Evolutionary conservation across 106 monocot genomes (phyloP).

Genomic region (Dactylorhiza incarnata): DNA sequence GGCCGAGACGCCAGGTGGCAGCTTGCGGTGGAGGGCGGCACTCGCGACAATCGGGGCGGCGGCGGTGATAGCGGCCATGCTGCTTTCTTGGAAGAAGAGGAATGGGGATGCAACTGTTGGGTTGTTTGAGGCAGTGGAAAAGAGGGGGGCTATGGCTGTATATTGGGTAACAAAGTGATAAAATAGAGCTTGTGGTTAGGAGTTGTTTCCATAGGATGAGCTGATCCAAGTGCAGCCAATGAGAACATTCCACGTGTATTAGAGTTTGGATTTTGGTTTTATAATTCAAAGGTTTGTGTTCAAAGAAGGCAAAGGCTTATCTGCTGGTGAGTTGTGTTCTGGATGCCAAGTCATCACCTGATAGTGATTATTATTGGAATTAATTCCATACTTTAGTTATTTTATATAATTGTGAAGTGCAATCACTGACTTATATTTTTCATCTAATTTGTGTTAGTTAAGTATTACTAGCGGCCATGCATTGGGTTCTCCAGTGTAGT

Average conservation of each 20-base stretch:
- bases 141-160: not conserved
- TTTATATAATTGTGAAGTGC: too few relatives aligned
- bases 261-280: too few relatives aligned
- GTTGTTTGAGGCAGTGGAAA: not conserved
- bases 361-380: too few relatives aligned
- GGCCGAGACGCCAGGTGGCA: not conserved
- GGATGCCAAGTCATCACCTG: too few relatives aligned
- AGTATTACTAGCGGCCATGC: too few relatives aligned
- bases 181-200: not conserved
- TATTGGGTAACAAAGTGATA: not conserved
- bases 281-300: too few relatives aligned
- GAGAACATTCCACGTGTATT: not conserved
- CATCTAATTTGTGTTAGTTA: too few relatives aligned
- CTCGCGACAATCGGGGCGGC: not conserved
- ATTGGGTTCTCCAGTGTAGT: too few relatives aligned
- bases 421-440: too few relatives aligned
- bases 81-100: not conserved
- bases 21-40: not conserved
- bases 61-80: not conserved
- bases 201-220: not conserved
- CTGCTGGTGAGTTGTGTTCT: too few relatives aligned
- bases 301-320: too few relatives aligned
- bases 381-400: accelerated
- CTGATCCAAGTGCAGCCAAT: not conserved
- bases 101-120: not conserved